Percentiles rank a stretch among this genome's conserved stretches.
phyloP scores from a whole-genome alignment of 2,329 filamentous ascomycete genomes.

The Xylaria sp. region DNA sequence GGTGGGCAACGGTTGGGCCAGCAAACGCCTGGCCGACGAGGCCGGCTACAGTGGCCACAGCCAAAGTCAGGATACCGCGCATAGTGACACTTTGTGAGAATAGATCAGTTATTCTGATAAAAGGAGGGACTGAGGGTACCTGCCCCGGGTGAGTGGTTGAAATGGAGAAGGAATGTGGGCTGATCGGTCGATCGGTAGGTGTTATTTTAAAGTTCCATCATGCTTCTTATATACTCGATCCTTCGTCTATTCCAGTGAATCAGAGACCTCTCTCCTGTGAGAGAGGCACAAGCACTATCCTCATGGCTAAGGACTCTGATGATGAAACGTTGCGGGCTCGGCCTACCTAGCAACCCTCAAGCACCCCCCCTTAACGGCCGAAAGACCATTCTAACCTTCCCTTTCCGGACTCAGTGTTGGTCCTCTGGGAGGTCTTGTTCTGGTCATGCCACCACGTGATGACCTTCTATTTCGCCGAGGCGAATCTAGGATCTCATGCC shows the following conservation, averaged over 20 bases:
- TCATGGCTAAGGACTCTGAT: not conserved
- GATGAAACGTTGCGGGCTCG: constrained; percentile 21
- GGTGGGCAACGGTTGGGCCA: constrained; percentile 17
- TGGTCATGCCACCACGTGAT: constrained; percentile 20
- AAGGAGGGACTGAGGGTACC: not conserved
- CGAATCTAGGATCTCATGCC: constrained; percentile 1
- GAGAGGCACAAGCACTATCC: not conserved
- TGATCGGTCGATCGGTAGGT: not conserved
- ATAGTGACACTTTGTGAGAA: constrained; percentile 15
- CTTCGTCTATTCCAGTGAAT: not conserved
- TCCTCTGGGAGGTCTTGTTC: not conserved
- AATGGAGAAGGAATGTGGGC: not conserved
- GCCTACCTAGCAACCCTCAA: not conserved
- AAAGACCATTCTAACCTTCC: constrained; percentile 27
- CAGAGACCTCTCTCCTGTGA: not conserved
- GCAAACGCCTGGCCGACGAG: constrained; percentile 20
- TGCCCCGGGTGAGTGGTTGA: not conserved
- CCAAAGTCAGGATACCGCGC: constrained; percentile 23
- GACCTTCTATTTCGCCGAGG: constrained; percentile 28
- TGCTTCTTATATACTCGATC: constrained; percentile 18
- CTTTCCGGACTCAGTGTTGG: constrained; percentile 18
- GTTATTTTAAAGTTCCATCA: not conserved
- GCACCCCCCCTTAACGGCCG: not conserved
- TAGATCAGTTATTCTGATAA: not conserved
- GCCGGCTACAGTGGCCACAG: constrained; percentile 21